These are phyloP conservation scores for Ilex aquifolium DNA, from an alignment of 257 asterid genomes.

Conservation along the genomic window DNA sequence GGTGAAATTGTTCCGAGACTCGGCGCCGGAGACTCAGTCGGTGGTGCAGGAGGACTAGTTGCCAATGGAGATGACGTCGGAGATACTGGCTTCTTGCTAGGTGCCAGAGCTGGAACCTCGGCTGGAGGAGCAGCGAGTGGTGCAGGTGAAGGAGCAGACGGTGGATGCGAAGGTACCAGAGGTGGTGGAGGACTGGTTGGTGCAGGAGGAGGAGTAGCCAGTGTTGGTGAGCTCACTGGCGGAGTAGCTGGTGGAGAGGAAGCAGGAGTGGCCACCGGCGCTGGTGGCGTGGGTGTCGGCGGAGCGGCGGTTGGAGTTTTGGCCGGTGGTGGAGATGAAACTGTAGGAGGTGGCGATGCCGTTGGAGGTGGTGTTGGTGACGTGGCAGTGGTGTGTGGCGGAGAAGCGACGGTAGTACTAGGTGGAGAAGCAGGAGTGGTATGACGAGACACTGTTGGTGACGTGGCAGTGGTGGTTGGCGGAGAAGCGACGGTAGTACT, in stretches of 20 bases:
- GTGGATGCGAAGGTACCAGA: constrained; percentile 52
- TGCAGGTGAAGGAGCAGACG: constrained; percentile 45
- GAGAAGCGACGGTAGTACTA: no score
- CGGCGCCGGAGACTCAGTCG: constrained; percentile 56
- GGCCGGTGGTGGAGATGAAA: no score
- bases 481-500: constrained; percentile 12
- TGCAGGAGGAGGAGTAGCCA: not conserved
- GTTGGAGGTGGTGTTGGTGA: no score
- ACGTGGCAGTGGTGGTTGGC: constrained; percentile 7
- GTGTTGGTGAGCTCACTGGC: constrained; percentile 13
- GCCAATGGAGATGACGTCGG: constrained; percentile 49
- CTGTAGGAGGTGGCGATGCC: no score
- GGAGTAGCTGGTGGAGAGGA: constrained; percentile 22
- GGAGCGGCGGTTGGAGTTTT: not conserved
- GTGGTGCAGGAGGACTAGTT: constrained; percentile 64
- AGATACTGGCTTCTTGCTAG: constrained; percentile 25
- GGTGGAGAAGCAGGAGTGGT: no score
- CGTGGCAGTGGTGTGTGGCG: not conserved
- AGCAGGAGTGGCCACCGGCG: constrained; percentile 13
- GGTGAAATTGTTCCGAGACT: constrained; percentile 40
- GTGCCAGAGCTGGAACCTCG: constrained; percentile 39
- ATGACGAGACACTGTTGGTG: no score
- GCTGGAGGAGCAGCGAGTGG: constrained; percentile 37
- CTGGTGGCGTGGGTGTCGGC: constrained; percentile 24
- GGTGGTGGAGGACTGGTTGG: constrained; percentile 25